phyloP scores from a whole-genome alignment of 2,329 filamentous ascomycete genomes.

The Venturiaceae sp. region DNA sequence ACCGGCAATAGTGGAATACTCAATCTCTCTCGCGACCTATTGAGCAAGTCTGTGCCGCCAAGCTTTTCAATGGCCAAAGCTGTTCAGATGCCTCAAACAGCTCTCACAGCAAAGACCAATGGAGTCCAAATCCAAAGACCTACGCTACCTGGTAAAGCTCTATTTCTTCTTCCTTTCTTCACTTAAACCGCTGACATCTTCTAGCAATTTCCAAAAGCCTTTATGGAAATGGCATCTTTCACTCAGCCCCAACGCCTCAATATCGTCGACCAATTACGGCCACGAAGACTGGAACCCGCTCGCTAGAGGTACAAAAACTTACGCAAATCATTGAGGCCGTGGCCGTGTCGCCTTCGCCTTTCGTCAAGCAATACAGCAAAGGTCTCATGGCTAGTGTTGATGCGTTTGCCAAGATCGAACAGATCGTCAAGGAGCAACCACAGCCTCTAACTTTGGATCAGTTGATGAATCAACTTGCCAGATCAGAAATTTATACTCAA shows the following conservation, averaged over 20 bases:
- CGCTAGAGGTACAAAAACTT: neutral
- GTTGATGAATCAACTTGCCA: neutral
- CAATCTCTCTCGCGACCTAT: neutral
- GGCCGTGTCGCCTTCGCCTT: neutral
- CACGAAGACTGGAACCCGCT: neutral
- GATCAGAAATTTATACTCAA: neutral
- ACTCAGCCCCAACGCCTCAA: too few relatives aligned
- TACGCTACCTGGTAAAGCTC: too few relatives aligned
- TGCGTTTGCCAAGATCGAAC: neutral
- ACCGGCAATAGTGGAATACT: neutral
- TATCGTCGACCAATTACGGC: neutral
- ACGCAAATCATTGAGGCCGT: neutral
- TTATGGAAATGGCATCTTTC: too few relatives aligned
- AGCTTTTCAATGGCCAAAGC: neutral
- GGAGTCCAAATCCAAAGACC: too few relatives aligned
- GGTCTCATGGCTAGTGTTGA: neutral
- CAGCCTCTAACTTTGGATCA: neutral
- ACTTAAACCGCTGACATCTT: too few relatives aligned
- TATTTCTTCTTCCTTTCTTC: too few relatives aligned
- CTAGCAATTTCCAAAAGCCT: too few relatives aligned
- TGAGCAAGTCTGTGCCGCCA: neutral
- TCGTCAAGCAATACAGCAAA: neutral
- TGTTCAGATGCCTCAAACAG: neutral
- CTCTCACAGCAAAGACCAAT: too few relatives aligned
- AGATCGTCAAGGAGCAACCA: neutral